Evolutionary conservation across 305 asterid species (phyloP).

Genomic region (Andrographis paniculata): DNA sequence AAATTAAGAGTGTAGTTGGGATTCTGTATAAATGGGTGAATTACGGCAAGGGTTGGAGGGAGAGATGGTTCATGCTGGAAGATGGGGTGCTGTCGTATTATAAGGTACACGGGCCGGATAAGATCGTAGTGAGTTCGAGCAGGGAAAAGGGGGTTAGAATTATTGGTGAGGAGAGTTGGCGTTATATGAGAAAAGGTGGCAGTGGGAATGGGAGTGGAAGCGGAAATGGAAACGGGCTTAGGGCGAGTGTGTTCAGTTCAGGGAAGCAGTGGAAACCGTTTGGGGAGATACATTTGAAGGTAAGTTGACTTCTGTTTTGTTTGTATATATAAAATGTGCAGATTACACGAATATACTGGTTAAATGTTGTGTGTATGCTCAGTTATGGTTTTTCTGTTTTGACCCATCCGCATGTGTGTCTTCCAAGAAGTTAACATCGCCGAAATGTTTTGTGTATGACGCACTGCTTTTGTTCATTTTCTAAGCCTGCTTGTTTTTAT

Average conservation of each 20-base stretch:
- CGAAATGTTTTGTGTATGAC: slow-evolving; percentile 9
- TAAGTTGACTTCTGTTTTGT: slow-evolving; percentile 24
- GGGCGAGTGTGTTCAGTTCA: slow-evolving; percentile 30
- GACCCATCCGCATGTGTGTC: slow-evolving; percentile 1
- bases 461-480: slow-evolving; percentile 5
- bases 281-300: slow-evolving; percentile 97
- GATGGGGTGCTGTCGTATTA: slow-evolving; percentile 95
- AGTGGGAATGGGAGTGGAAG: slow-evolving; percentile 30
- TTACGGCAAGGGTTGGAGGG: slow-evolving; percentile 98
- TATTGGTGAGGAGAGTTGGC: slow-evolving; percentile 85
- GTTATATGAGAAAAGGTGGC: slow-evolving; percentile 77
- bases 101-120: slow-evolving; percentile 94
- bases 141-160: slow-evolving; percentile 74
- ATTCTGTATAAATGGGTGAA: slow-evolving; percentile 93
- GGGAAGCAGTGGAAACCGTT: slow-evolving; percentile 73
- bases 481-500: slow-evolving; percentile 5
- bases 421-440: neutral
- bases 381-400: slow-evolving; percentile 7
- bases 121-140: slow-evolving; percentile 49
- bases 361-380: neutral
- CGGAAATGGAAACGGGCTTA: slow-evolving; percentile 25
- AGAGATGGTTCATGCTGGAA: slow-evolving; percentile 91
- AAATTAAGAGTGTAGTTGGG: slow-evolving; percentile 60
- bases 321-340: slow-evolving; percentile 8
- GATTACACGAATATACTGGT: neutral